Percentiles rank a stretch among this genome's conserved stretches.
Evolutionary conservation across 805 yeast species (phyloP).

Genomic region (Cyberlindnera nakhonratchasimensis): DNA sequence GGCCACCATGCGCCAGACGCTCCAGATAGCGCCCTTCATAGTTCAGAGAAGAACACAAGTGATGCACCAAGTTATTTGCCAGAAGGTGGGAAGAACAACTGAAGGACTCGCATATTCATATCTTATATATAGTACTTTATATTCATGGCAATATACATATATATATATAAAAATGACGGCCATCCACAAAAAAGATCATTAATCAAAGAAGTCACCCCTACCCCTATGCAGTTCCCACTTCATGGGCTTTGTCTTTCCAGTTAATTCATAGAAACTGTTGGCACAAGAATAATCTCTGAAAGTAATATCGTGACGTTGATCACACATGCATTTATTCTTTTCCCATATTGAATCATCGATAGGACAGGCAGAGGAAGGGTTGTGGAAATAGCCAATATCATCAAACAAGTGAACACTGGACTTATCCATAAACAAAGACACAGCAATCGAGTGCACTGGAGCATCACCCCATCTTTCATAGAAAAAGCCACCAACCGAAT

Average conservation of each 20-base stretch:
- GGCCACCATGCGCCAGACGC: conserved; percentile 72
- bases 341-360: conserved; percentile 42
- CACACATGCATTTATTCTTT: conserved; percentile 49
- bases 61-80: conserved; percentile 5
- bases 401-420: conserved; percentile 73
- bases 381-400: conserved; percentile 79
- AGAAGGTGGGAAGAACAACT: conserved; percentile 3
- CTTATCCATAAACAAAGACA: conserved; percentile 65
- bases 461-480: conserved; percentile 90
- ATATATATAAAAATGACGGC: neutral
- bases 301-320: conserved; percentile 64
- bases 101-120: neutral
- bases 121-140: neutral
- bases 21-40: conserved; percentile 37
- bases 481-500: conserved; percentile 49
- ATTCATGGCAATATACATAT: neutral
- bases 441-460: conserved; percentile 85
- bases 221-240: conserved; percentile 61
- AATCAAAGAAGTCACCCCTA: conserved; percentile 15
- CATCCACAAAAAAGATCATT: neutral
- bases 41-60: neutral
- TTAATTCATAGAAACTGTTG: conserved; percentile 52
- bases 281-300: conserved; percentile 74
- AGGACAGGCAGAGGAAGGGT: conserved; percentile 61
- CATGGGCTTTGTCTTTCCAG: conserved; percentile 52